Conservation (phyloP, 805 yeast genomes). For the Kockiozyma suomiensis region DNA sequence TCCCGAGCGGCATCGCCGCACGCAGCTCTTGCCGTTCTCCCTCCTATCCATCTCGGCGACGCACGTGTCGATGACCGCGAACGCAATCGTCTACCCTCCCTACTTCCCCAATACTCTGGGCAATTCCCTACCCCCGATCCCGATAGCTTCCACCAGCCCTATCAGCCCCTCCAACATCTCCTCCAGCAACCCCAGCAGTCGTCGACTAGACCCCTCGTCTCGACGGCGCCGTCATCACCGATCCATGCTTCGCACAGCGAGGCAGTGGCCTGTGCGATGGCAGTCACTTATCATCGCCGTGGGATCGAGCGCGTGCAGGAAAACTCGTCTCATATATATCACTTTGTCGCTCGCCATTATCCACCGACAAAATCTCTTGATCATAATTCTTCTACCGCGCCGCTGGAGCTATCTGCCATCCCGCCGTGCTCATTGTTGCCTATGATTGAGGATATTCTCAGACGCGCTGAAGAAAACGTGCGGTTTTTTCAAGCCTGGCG, state of each 20-base stretch:
- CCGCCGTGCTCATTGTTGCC: conserved; percentile 6
- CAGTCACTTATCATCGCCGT: conserved; percentile 13
- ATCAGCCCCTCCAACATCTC: too few relatives aligned
- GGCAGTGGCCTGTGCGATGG: conserved; percentile 18
- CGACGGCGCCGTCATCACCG: not conserved
- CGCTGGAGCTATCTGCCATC: not conserved
- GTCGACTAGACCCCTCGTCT: not conserved
- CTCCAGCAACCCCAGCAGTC: conserved; percentile 4
- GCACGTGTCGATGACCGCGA: not conserved
- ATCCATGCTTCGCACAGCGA: conserved; percentile 8
- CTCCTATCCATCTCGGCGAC: not conserved
- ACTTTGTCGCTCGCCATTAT: conserved; percentile 20
- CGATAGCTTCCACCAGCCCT: too few relatives aligned
- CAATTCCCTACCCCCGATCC: not conserved
- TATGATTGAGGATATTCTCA: conserved; percentile 26
- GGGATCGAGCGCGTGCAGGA: conserved; percentile 25
- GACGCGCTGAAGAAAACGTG: conserved; percentile 24
- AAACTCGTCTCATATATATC: conserved; percentile 28
- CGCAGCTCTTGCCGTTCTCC: not conserved
- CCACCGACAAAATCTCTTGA: too few relatives aligned
- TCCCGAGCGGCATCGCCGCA: not conserved
- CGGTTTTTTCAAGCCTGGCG: conserved; percentile 22
- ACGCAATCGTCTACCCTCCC: not conserved
- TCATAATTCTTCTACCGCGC: not conserved
- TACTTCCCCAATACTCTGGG: not conserved